phyloP scores from a whole-genome alignment of 495 filamentous ascomycete genomes.

The Geoglossum glabrum region DNA sequence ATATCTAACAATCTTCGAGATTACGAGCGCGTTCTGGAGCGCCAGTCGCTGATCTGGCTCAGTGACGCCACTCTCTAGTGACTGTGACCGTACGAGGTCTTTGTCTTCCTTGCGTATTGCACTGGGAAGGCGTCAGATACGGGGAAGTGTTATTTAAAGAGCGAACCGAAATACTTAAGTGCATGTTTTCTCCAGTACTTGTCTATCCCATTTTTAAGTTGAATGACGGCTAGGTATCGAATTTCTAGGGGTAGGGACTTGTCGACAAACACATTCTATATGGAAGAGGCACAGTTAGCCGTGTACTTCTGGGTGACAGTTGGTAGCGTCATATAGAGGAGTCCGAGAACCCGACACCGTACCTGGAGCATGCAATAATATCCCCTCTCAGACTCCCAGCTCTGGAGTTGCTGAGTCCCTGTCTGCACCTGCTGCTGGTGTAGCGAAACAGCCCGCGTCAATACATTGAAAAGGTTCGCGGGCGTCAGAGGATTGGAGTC shows the following conservation, averaged over 20 bases:
- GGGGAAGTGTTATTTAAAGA: neutral
- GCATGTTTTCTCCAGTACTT: slow-evolving; percentile 74
- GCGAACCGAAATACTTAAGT: slow-evolving; percentile 25
- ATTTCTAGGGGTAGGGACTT: slow-evolving; percentile 49
- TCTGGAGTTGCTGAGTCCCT: slow-evolving; percentile 60
- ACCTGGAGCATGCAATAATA: slow-evolving; percentile 73
- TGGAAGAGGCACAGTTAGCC: neutral
- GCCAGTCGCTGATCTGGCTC: slow-evolving; percentile 58
- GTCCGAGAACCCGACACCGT: slow-evolving; percentile 12
- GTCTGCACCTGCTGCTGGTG: slow-evolving; percentile 57
- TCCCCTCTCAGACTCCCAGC: slow-evolving; percentile 59
- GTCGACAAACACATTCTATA: slow-evolving; percentile 58
- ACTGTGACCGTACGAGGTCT: slow-evolving; percentile 44
- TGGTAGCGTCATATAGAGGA: neutral
- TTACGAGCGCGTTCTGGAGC: slow-evolving; percentile 66
- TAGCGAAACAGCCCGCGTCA: slow-evolving; percentile 52
- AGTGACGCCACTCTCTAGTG: slow-evolving; percentile 48
- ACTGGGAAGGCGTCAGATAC: slow-evolving; percentile 19
- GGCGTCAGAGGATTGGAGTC: slow-evolving; percentile 41
- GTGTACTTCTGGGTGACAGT: neutral
- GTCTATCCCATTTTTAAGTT: slow-evolving; percentile 89
- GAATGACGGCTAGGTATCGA: slow-evolving; percentile 77
- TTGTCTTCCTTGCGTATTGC: slow-evolving; percentile 60
- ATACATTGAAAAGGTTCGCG: slow-evolving; percentile 47
- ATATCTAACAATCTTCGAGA: slow-evolving; percentile 70